Percentiles rank a stretch among this genome's conserved stretches.
Evolutionary conservation across 2,329 filamentous ascomycete species (phyloP).

Genomic region (Calonectria pauciramosa): DNA sequence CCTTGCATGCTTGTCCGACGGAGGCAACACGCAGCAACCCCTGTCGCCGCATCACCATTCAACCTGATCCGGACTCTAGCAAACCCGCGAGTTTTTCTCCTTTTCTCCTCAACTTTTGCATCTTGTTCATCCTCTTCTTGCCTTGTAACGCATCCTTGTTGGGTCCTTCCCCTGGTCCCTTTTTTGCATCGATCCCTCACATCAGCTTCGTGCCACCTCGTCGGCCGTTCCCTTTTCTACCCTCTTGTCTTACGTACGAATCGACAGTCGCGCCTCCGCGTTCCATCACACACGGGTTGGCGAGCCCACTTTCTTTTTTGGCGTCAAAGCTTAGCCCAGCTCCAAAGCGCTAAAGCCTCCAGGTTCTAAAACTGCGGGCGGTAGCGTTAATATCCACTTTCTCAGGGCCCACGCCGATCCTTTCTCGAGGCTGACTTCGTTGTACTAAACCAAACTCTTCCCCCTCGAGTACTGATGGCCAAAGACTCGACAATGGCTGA

Average conservation of each 20-base stretch:
- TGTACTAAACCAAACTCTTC: not conserved
- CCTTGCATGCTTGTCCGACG: not conserved
- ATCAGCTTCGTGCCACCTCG: not conserved
- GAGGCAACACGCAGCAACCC: not conserved
- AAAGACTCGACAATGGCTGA: conserved; percentile 19
- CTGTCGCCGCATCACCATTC: not conserved
- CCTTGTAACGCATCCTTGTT: not conserved
- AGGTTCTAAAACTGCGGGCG: not conserved
- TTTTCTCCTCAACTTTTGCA: not conserved
- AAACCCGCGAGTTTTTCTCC: not conserved
- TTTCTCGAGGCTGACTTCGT: not conserved
- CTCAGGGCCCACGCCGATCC: not conserved
- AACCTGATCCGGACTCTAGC: not conserved
- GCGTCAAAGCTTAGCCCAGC: not conserved
- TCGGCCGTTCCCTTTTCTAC: not conserved
- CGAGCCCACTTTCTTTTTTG: not conserved
- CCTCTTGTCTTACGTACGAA: not conserved
- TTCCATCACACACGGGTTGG: not conserved
- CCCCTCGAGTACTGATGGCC: not conserved
- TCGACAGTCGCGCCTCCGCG: not conserved
- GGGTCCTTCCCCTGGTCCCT: not conserved
- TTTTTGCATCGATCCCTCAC: not conserved
- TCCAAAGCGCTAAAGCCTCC: not conserved
- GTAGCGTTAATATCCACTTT: not conserved
- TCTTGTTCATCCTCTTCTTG: not conserved